Evolutionary conservation across 768 basidiomycete species (phyloP).

Genomic region (Russula vinacea): DNA sequence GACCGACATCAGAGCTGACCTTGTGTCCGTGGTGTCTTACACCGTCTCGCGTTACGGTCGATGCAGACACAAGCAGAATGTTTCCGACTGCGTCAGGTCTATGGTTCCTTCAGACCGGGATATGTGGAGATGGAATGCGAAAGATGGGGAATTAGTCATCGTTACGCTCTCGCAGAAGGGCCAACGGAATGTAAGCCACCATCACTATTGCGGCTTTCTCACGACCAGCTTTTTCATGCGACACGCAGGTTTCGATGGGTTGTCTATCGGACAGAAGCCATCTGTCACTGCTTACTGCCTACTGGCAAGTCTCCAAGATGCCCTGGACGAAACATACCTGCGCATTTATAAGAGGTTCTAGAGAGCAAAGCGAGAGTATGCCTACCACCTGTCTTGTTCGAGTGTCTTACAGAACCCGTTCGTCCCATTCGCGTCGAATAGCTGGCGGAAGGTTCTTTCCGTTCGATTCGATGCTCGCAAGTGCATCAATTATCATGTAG

Average conservation of each 20-base stretch:
- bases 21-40: background rate
- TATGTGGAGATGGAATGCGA: background rate
- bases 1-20: background rate
- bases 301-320: background rate
- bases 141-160: background rate
- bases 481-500: too few species aligned
- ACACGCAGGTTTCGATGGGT: background rate
- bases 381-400: background rate
- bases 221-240: background rate
- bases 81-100: background rate
- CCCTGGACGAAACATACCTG: background rate
- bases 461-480: too few species aligned
- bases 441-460: too few species aligned
- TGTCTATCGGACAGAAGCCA: too few species aligned
- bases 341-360: background rate
- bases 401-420: too few species aligned
- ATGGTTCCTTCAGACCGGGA: background rate
- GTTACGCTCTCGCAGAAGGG: background rate
- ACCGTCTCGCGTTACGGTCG: background rate
- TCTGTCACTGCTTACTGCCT: background rate
- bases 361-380: background rate
- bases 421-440: too few species aligned
- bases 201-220: background rate
- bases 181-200: constrained; percentile 1
- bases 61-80: background rate